phyloP scores from a whole-genome alignment of 169 alveolate species.

The Perkinsus chesapeaki region DNA sequence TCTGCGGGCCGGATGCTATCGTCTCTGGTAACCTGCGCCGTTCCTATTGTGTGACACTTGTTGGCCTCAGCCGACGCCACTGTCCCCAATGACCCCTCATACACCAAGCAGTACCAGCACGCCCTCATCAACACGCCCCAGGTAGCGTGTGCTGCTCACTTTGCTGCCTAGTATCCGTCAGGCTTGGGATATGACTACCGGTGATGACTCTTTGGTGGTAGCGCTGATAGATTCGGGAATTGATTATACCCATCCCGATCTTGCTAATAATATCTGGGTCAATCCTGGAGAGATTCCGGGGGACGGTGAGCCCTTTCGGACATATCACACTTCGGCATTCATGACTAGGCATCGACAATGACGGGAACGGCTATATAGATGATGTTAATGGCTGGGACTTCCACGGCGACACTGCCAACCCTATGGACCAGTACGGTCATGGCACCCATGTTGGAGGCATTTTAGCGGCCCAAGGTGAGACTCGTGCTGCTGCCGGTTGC shows the following conservation, averaged over 20 bases:
- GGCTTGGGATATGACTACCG: not conserved
- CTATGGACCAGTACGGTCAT: slow-evolving; percentile 57
- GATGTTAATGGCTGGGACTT: slow-evolving; percentile 55
- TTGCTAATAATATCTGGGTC: not conserved
- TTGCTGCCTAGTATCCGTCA: not conserved
- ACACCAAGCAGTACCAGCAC: not conserved
- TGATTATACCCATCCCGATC: not conserved
- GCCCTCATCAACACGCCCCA: not conserved
- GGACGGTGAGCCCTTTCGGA: not conserved
- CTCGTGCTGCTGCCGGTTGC: not conserved
- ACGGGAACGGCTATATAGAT: slow-evolving; percentile 49
- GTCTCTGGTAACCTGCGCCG: not conserved
- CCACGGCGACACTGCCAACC: slow-evolving; percentile 35
- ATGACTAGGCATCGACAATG: slow-evolving; percentile 41
- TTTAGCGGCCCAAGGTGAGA: slow-evolving; percentile 20
- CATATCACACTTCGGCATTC: not conserved
- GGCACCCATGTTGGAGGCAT: slow-evolving; percentile 59
- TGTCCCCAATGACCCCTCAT: not conserved
- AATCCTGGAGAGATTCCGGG: not conserved
- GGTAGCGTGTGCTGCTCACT: not conserved
- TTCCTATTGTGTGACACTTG: not conserved
- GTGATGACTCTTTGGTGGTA: not conserved
- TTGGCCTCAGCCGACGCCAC: not conserved
- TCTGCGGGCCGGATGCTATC: not conserved
- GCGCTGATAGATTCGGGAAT: not conserved